These are phyloP conservation scores for Yarrowia keelungensis DNA, from an alignment of 805 yeast species.

Conservation along the genomic window DNA sequence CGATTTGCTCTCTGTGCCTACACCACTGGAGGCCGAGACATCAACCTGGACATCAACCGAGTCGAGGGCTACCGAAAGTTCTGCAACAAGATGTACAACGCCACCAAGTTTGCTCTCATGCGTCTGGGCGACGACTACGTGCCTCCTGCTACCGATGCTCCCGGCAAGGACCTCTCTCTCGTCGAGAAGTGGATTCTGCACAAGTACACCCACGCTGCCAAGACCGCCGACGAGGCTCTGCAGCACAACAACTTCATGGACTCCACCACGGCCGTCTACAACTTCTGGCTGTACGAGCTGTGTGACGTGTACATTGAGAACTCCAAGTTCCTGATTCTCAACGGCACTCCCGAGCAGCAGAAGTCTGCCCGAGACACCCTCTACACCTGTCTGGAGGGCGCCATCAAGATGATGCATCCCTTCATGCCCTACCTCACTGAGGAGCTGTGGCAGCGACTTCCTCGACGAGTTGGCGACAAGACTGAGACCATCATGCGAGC, in stretches of 20 bases:
- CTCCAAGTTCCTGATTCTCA: conserved; percentile 89
- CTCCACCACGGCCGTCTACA: conserved; percentile 85
- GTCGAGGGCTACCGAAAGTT: conserved; percentile 99
- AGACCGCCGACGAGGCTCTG: conserved; percentile 66
- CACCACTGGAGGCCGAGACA: conserved; percentile 98
- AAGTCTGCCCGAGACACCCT: conserved; percentile 92
- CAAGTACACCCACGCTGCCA: conserved; percentile 74
- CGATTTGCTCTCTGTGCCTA: conserved; percentile 98
- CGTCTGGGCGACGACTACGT: conserved; percentile 86
- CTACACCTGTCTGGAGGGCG: conserved; percentile 90
- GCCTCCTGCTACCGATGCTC: conserved; percentile 70
- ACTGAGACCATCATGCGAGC: conserved; percentile 80
- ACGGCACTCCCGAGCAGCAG: conserved; percentile 85
- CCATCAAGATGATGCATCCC: conserved; percentile 91
- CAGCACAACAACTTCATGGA: conserved; percentile 89
- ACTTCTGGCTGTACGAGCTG: conserved; percentile 91
- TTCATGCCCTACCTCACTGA: conserved; percentile 98
- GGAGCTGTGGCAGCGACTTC: conserved; percentile 99
- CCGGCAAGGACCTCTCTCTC: conserved; percentile 81
- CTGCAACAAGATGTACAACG: conserved; percentile 99
- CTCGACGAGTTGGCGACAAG: conserved; percentile 77
- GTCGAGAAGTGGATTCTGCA: conserved; percentile 98
- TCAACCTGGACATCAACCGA: conserved; percentile 92
- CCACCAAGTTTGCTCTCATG: conserved; percentile 94
- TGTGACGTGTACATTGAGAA: conserved; percentile 99